Base-by-base conservation (phyloP, 345 rosid genomes). In the Eutrema yunnanense region DNA sequence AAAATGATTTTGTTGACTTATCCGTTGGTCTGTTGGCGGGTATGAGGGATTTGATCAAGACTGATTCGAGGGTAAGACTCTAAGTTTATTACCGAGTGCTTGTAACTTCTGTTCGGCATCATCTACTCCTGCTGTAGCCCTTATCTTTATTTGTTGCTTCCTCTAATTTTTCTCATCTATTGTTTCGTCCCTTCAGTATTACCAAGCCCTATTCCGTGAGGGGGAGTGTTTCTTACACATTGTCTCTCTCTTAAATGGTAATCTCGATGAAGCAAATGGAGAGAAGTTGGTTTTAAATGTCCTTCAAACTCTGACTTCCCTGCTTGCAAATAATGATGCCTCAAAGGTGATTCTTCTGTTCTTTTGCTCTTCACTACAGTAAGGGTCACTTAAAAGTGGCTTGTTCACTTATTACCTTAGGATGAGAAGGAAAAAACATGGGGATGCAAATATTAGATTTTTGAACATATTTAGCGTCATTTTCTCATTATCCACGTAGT, bases 221-320 rank as follows among this genome's bases (percentile, higher is more conserved):
- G 94, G 95, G 37, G 96, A 86, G 80, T 93, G 98, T 82, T 93
- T 93, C 87, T 77, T 93, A 82, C 96, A 90, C 81, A 87, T 93
- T 60, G 96, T 93, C 54, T 93, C 97, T 60, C 84, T 93, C 53
- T 80, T 93, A 69, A 93, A 90, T 84, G 94, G 98, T 62, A 89
- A 85, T 67, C 85, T 87, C 67, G 95, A 89, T 64, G 85, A 81
- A 79, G 86, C 68, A 29, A 83, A 81, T 69, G 96, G 98, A 61
- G 97, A 93, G 84, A 84, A 79, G 76, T 84, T 93, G 85, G 97
- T 88, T 75, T 78, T 90, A 71, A 86, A 86, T 85, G 98, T 93
- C 73, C 90, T 93, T 54, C 86, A 84, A 68, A 87, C 97, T 63
- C 90, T 93, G 48, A 90, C 90, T 14, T 87, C 81, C 59, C 86